A percentile compares a stretch with the other conserved stretches of the same genome.
Evolutionary conservation across 2,329 filamentous ascomycete genomes (phyloP).

Genomic region (Talaromyces sp.): DNA sequence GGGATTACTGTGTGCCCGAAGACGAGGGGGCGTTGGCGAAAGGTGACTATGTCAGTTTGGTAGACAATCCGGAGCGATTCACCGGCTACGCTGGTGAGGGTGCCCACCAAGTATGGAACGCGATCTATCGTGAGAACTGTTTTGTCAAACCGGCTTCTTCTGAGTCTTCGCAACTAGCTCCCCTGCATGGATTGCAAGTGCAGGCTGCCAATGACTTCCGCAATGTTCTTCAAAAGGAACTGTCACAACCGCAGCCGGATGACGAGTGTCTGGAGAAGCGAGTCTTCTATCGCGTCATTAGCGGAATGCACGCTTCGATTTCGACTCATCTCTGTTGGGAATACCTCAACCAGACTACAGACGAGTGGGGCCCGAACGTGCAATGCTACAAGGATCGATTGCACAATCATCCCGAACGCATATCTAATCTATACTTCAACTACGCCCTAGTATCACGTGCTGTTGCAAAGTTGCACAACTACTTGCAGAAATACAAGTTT

Average conservation of each 20-base stretch:
- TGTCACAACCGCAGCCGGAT: slow-evolving; percentile 49
- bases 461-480: slow-evolving; percentile 81
- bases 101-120: slow-evolving; percentile 88
- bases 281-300: slow-evolving; percentile 94
- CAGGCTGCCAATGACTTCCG: slow-evolving; percentile 61
- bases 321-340: slow-evolving; percentile 95
- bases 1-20: slow-evolving; percentile 94
- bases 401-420: slow-evolving; percentile 78
- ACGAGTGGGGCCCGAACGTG: slow-evolving; percentile 86
- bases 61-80: slow-evolving; percentile 92
- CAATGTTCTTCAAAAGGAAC: slow-evolving; percentile 53
- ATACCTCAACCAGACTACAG: slow-evolving; percentile 91
- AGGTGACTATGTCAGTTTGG: slow-evolving; percentile 92
- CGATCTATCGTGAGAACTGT: slow-evolving; percentile 96
- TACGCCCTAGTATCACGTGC: slow-evolving; percentile 93
- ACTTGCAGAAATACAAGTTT: slow-evolving; percentile 81
- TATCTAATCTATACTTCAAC: slow-evolving; percentile 99
- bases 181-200: slow-evolving; percentile 39
- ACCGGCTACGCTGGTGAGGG: slow-evolving; percentile 88
- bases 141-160: slow-evolving; percentile 58
- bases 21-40: slow-evolving; percentile 83
- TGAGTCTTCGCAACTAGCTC: slow-evolving; percentile 28
- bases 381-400: slow-evolving; percentile 85
- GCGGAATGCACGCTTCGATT: slow-evolving; percentile 97
- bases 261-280: slow-evolving; percentile 97